A percentile compares a stretch with the other conserved stretches of the same genome.
Conservation (phyloP, 176 grass and related monocot species). For the Avena sativa region DNA sequence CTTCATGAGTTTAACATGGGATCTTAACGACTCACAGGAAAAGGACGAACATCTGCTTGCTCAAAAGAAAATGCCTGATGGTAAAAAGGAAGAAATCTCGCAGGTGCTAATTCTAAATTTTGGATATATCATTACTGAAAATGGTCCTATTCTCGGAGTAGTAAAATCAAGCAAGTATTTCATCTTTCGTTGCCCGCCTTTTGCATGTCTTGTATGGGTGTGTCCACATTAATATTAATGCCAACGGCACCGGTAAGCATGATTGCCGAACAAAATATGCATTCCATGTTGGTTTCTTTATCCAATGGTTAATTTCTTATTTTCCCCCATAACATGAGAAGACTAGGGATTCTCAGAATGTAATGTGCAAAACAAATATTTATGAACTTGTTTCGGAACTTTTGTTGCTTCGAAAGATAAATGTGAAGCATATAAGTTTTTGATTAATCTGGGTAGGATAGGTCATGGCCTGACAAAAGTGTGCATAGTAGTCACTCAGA, state of each 20-base stretch:
- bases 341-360: background rate
- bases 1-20: conserved; percentile 25
- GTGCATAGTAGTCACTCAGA: background rate
- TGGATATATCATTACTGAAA: conserved; percentile 23
- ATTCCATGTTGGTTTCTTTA: conserved; percentile 24
- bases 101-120: conserved; percentile 68
- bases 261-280: background rate
- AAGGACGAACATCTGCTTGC: conserved; percentile 91
- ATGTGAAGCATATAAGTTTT: background rate
- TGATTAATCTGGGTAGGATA: background rate
- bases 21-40: conserved; percentile 54
- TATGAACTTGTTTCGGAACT: background rate
- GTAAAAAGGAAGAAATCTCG: conserved; percentile 90
- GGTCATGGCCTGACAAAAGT: background rate
- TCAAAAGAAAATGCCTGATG: conserved; percentile 97
- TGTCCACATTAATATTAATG: conserved; percentile 1
- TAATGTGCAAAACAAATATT: background rate
- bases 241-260: background rate
- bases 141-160: conserved; percentile 21
- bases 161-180: conserved; percentile 7
- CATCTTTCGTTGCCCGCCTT: background rate
- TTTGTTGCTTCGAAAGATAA: background rate
- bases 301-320: background rate
- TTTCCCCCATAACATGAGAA: background rate
- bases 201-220: conserved; percentile 4